Base-by-base conservation (phyloP, 176 grass and related monocot species). In the Otatea glauca region DNA sequence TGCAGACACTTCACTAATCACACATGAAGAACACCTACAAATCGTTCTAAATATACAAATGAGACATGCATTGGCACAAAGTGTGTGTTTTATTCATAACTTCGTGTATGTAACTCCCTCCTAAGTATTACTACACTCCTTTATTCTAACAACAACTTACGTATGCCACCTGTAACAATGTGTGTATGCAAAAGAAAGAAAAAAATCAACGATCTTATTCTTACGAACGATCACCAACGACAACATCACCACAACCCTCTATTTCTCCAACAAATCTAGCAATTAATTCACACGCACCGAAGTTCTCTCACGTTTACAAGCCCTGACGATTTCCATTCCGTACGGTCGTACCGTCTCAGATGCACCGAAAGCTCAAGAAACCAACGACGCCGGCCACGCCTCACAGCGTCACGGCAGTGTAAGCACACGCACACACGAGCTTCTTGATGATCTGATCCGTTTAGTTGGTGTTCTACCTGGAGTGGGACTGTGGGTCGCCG, bases 251-350 rank as follows among this genome's bases (percentile, higher is more conserved):
- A 37, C 75, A 21, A 32, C 50, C 41, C 5, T 39, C 43, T 17
- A 13, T 6, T 76, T 76, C 34, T 69, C 85, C 20, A 45, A 55
- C 53, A 76, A 76, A 54, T 76, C 43, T 85, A 86, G 41, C 50
- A 23, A 25, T 12, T 27, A 74, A 74, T 74, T 54, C 77, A 90
- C 88, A 86, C 65, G 65, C 83, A 54, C 77, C 21, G 44, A 72
- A 66, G 37, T 66, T 56, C 38, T 58, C 23, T 63, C 70, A 70
- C 21, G 32, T 44, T 59, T 41, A 74, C 61, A 80, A 7, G 25
- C 48, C 45, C 41, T 8, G 75, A 79, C 48, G 51, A 76, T 21
- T 2, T 55, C 53, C 53, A 6, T 21, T 18, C 12, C 45, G 12
- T 48, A 48, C 45, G 45, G 10, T 18, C 49, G 49, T 17, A 17